phyloP scores from a whole-genome alignment of 1,284 basidiomycete genomes.

The Ganoderma sinense region DNA sequence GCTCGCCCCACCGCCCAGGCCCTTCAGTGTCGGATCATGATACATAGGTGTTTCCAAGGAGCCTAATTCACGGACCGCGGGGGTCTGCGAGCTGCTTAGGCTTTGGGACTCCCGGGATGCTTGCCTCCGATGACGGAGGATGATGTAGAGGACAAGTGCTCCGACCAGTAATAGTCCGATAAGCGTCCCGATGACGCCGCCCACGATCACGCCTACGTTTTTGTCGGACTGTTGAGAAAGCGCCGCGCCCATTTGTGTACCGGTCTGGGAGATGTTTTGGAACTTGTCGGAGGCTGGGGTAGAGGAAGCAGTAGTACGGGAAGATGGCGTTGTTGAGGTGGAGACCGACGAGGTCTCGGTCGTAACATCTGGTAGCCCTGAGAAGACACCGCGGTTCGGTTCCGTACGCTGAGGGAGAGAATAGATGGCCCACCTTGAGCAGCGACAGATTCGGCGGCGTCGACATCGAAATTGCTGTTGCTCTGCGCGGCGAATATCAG shows the following conservation, averaged over 20 bases:
- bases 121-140: neutral
- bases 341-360: neutral
- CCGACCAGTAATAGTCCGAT: neutral
- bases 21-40: neutral
- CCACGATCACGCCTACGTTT: neutral
- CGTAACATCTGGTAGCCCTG: neutral
- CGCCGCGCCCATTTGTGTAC: neutral
- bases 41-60: neutral
- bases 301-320: neutral
- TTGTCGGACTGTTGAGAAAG: neutral
- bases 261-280: neutral
- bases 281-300: neutral
- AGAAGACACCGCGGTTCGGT: neutral
- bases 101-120: neutral
- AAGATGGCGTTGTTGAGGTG: neutral
- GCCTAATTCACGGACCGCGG: neutral
- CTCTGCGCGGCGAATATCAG: neutral
- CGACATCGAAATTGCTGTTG: neutral
- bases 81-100: neutral
- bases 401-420: neutral
- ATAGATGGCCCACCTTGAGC: neutral
- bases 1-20: neutral
- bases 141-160: neutral
- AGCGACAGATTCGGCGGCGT: neutral
- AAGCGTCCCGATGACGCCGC: neutral